Conservation (phyloP, 176 grass and related monocot genomes). For the Aegilops speltoides region DNA sequence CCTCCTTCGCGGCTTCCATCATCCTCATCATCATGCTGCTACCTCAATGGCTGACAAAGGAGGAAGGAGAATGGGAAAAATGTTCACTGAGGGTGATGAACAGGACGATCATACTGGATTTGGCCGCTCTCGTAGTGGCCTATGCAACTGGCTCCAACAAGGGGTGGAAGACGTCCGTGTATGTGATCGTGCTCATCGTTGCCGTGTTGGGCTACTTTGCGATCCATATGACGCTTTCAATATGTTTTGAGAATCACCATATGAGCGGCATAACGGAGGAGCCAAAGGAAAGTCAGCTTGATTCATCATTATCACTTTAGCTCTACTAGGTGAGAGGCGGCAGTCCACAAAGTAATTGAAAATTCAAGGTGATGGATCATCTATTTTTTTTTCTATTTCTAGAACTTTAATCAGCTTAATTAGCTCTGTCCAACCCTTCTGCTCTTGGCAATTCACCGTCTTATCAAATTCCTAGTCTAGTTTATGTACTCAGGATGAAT, state of each 20-base stretch:
- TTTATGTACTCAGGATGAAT: background rate
- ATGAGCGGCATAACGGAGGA: no score
- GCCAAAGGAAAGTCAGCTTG: no score
- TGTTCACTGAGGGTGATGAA: no score
- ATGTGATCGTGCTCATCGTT: background rate
- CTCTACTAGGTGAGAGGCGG: no score
- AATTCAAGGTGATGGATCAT: no score
- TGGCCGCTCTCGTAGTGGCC: slow-evolving; percentile 14
- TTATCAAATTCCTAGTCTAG: background rate
- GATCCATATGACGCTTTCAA: background rate
- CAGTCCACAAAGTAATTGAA: background rate
- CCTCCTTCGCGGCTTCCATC: no score
- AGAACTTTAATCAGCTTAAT: background rate
- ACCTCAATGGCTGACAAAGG: no score
- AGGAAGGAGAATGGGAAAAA: no score
- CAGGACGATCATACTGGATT: background rate
- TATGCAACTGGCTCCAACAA: background rate
- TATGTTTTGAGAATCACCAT: no score
- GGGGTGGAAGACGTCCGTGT: background rate
- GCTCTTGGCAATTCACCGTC: background rate
- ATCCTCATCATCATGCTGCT: no score
- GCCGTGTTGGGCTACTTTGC: background rate
- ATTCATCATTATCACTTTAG: background rate
- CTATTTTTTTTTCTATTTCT: no score
- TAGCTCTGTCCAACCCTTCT: background rate